A percentile compares a stretch with the other conserved stretches of the same genome.
Conservation (phyloP, 2,329 filamentous ascomycete species). For the Colletotrichum sp. region DNA sequence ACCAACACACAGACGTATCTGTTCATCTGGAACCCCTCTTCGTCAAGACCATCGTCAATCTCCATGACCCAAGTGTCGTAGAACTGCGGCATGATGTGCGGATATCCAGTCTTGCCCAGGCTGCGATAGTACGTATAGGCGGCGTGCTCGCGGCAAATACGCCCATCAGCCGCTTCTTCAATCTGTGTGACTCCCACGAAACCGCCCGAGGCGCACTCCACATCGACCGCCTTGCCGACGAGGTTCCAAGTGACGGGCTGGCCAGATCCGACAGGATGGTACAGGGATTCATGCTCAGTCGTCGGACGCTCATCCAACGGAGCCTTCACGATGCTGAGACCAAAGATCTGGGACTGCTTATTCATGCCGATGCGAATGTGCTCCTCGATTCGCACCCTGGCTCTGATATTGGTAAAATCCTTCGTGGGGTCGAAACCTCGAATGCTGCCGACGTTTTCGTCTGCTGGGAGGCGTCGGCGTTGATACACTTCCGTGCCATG, state of each 20-base stretch:
- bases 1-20: neutral
- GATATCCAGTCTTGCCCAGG: neutral
- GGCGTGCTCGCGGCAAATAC: neutral
- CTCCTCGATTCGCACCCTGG: neutral
- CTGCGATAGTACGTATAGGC: neutral
- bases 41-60: neutral
- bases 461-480: neutral
- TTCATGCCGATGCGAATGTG: neutral
- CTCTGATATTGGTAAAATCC: neutral
- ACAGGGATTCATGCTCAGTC: neutral
- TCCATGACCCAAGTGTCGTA: neutral
- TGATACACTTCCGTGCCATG: neutral
- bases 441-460: neutral
- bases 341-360: neutral
- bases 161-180: neutral
- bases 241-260: neutral
- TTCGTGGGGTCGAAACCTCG: neutral
- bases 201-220: neutral
- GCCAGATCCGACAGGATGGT: neutral
- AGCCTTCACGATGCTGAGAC: neutral
- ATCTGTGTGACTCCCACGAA: neutral
- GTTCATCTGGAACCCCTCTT: accelerated
- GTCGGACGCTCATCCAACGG: neutral
- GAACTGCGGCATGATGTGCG: neutral
- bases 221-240: neutral